Conservation (phyloP, 116 monocot genomes). For the Phalaenopsis hybrid region DNA sequence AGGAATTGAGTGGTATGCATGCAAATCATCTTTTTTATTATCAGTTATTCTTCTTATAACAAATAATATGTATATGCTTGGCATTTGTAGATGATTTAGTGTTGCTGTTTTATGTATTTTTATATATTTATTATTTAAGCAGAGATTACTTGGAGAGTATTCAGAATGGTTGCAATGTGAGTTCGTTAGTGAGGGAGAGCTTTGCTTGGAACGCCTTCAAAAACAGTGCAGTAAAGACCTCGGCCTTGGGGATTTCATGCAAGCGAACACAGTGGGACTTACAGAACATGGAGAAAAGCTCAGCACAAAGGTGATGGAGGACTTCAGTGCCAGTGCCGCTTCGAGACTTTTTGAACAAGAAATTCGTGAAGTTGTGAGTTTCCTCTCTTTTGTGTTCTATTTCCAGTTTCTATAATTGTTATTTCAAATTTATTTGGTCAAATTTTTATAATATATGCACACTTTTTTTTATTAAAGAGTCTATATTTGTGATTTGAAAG, state of each 20-base stretch:
- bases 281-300: conserved; percentile 28
- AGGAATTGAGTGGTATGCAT: too few relatives aligned
- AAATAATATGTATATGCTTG: background rate
- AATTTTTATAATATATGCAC: background rate
- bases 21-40: background rate
- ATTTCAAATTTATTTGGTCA: background rate
- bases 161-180: conserved; percentile 64
- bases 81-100: background rate
- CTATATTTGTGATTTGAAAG: background rate
- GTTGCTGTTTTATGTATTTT: background rate
- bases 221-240: conserved; percentile 29
- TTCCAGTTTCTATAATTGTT: background rate
- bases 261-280: conserved; percentile 20
- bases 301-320: conserved; percentile 46
- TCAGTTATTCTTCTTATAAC: background rate
- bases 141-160: conserved; percentile 73
- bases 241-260: background rate
- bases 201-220: conserved; percentile 37
- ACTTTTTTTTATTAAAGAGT: too few relatives aligned
- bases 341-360: conserved; percentile 85
- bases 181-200: conserved; percentile 39
- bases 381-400: background rate
- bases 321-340: conserved; percentile 71
- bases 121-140: conserved; percentile 17
- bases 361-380: conserved; percentile 85